phyloP scores from a whole-genome alignment of 2,329 filamentous ascomycete genomes.

The Mollisiaceae sp. region DNA sequence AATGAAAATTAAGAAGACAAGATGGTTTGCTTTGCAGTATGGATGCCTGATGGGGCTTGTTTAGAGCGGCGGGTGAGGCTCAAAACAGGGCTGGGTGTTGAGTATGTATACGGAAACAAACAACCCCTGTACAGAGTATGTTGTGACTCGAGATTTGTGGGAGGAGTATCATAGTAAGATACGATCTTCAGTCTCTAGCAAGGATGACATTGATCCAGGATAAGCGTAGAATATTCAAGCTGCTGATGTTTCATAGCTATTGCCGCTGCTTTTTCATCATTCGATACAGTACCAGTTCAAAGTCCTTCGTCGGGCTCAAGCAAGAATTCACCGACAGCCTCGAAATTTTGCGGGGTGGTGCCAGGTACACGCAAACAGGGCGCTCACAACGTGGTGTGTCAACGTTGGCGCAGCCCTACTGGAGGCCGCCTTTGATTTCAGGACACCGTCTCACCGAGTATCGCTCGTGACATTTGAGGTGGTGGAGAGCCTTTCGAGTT shows the following conservation, averaged over 20 bases:
- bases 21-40: background rate
- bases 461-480: background rate
- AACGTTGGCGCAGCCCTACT: background rate
- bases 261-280: background rate
- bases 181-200: background rate
- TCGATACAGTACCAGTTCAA: background rate
- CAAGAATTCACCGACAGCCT: background rate
- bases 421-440: background rate
- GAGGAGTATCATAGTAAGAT: background rate
- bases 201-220: background rate
- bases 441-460: slow-evolving; percentile 4
- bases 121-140: background rate
- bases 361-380: slow-evolving; percentile 8
- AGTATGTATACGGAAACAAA: background rate
- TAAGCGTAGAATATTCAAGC: slow-evolving; percentile 1
- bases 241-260: background rate
- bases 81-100: background rate
- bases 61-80: slow-evolving; percentile 7
- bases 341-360: slow-evolving; percentile 1
- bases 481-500: background rate
- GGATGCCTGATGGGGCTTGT: slow-evolving; percentile 13
- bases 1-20: slow-evolving; percentile 4
- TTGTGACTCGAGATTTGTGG: background rate
- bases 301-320: background rate
- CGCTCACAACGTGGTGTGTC: background rate